Conservation (phyloP, 2,329 filamentous ascomycete genomes). For the Teratosphaeria zuluensis region DNA sequence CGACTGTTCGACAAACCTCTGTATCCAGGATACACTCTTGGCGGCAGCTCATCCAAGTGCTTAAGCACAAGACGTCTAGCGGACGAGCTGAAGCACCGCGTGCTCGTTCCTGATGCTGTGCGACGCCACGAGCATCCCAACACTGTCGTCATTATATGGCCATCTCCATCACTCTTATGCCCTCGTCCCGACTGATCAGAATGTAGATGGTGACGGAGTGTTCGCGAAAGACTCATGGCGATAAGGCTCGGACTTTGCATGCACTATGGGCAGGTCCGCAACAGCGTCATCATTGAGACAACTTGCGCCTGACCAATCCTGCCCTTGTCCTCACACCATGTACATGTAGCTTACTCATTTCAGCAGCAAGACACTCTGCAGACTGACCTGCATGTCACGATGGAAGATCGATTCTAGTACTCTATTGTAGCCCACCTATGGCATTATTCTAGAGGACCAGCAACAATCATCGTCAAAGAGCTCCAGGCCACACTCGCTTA, state of each 20-base stretch:
- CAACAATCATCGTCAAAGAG: neutral
- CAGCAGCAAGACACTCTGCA: neutral
- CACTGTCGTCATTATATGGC: neutral
- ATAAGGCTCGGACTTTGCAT: neutral
- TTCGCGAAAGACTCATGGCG: neutral
- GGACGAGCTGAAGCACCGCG: slow-evolving; percentile 43
- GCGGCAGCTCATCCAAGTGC: slow-evolving; percentile 41
- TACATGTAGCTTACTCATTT: neutral
- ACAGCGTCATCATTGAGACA: neutral
- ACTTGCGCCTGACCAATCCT: neutral
- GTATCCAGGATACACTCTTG: slow-evolving; percentile 54
- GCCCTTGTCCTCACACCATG: slow-evolving; percentile 3
- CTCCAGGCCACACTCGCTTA: neutral
- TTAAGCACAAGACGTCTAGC: slow-evolving; percentile 38
- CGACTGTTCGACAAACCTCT: slow-evolving; percentile 45
- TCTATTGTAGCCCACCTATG: neutral
- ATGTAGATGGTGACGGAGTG: neutral
- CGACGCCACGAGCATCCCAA: neutral
- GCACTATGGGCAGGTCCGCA: neutral
- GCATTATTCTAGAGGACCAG: slow-evolving; percentile 6
- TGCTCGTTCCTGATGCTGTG: neutral
- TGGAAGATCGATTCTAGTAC: neutral
- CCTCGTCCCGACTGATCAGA: neutral
- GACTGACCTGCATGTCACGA: neutral
- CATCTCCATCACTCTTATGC: neutral